phyloP scores from a whole-genome alignment of 345 rosid species.

The Euphorbia tirucalli region DNA sequence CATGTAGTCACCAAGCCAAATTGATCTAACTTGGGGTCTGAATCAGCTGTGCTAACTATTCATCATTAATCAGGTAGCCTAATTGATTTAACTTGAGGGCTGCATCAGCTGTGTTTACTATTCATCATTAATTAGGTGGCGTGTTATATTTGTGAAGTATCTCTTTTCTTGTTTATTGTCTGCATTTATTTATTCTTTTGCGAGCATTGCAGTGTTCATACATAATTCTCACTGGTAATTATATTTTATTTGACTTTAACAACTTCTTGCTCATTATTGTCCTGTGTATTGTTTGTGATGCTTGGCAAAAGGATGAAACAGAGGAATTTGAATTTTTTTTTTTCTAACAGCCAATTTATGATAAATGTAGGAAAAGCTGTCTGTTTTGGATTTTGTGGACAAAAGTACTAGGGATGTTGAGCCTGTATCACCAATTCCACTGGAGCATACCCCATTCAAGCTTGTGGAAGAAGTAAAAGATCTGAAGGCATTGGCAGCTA shows the following conservation, averaged over 20 bases:
- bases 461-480: constrained; percentile 72
- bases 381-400: constrained; percentile 74
- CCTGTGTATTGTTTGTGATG: neutral
- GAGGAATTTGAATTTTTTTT: neutral
- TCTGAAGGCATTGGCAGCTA: constrained; percentile 71
- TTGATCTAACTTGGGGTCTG: neutral
- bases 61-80: too few species aligned
- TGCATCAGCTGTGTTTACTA: neutral
- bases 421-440: constrained; percentile 47
- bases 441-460: constrained; percentile 65
- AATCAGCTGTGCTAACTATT: neutral
- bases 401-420: constrained; percentile 33
- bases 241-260: neutral
- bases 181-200: neutral
- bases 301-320: neutral
- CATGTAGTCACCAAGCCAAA: neutral
- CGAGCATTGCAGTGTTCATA: neutral
- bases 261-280: neutral
- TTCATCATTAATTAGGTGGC: neutral
- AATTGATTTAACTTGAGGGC: neutral
- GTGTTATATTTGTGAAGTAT: neutral
- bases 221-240: neutral
- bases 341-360: constrained; percentile 1
- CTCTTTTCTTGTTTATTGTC: neutral
- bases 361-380: constrained; percentile 55